These are phyloP conservation scores for Crithidia bombi DNA, from an alignment of 208 protist genomes.

Conservation along the genomic window DNA sequence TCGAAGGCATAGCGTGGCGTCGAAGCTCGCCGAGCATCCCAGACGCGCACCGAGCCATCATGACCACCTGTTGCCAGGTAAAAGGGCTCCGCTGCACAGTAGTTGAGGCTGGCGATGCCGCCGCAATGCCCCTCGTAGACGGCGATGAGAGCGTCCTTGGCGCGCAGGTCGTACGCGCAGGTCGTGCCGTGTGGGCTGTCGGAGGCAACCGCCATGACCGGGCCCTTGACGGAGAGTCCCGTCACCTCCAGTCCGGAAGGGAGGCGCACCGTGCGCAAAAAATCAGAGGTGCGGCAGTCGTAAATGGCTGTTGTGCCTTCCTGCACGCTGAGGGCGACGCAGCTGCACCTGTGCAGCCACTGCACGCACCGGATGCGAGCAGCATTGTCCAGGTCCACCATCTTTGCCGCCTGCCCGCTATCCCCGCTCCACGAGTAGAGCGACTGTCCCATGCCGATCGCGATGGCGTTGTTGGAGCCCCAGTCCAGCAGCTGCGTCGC, in stretches of 20 bases:
- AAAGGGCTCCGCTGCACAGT: constrained; percentile 78
- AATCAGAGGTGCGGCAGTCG: constrained; percentile 62
- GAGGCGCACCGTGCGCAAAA: constrained; percentile 68
- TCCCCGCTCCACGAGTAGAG: constrained; percentile 80
- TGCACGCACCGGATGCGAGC: constrained; percentile 58
- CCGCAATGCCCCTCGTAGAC: constrained; percentile 64
- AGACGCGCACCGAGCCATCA: constrained; percentile 72
- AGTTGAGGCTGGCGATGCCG: constrained; percentile 55
- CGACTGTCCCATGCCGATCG: constrained; percentile 76
- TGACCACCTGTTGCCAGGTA: constrained; percentile 76
- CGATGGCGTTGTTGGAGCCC: constrained; percentile 83
- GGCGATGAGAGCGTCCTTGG: constrained; percentile 68
- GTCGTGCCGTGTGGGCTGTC: constrained; percentile 41
- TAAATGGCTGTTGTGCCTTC: constrained; percentile 74
- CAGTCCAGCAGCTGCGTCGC: constrained; percentile 81
- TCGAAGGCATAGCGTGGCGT: constrained; percentile 73
- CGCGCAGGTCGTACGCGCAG: constrained; percentile 80
- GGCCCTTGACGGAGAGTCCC: constrained; percentile 69
- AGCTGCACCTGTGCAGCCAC: constrained; percentile 82
- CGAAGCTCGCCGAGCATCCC: constrained; percentile 66
- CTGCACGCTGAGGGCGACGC: constrained; percentile 66
- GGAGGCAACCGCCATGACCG: constrained; percentile 66
- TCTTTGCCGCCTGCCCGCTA: constrained; percentile 50
- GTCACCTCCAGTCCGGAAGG: constrained; percentile 48
- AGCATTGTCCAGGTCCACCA: constrained; percentile 64